Base-by-base conservation (phyloP, 2,329 filamentous ascomycete species). In the Colletotrichum magnum region DNA sequence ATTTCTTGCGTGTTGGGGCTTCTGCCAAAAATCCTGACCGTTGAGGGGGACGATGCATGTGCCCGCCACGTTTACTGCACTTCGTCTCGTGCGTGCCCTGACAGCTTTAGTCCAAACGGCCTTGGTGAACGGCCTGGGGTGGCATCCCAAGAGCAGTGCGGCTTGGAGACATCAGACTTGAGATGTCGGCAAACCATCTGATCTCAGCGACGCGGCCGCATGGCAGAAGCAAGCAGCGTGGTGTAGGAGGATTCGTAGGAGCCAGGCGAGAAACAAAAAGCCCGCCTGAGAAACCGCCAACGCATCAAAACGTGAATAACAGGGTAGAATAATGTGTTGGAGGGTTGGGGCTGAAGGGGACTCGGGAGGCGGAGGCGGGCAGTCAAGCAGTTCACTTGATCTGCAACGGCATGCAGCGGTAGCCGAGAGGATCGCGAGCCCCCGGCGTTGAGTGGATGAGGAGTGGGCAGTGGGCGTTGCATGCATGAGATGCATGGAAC, bases 291-390 rank as follows among this genome's bases (percentile, higher is more conserved):
- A 52, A 26, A 58, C n/a, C 15, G 56, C 66, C 66, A 56, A 45
- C 62, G 61, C 66, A 67, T 69, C 66, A 69, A 60, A 48, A 51
- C 26, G 47, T 36, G 43, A 62, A 54, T 24, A 61, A 28, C 15
- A 36, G 51, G 32, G 13, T 52, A 24, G 36, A 15, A 39, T 43
- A 62, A 51, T 48, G 36, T 18, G 24, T 32, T 32, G 21, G n/a
- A 68, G 28, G 64, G 64, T 47, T 66, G 66, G 62, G 48, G 41
- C 56, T 56, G 50, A 24, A 24, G 21, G 2, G 3, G 21, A 24
- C 21, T 24, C 21, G 21, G 32, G 7, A 7, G 32, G 7, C 10
- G 32, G 39, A 64, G 21, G 52, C 62, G 26, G 62, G 62, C 66
- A 24, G 21, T 18, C 21, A 24, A 24, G 21, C 21, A 69, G 41